Conservation (phyloP, 1,284 basidiomycete genomes). For the Rhodotorula sp. region DNA sequence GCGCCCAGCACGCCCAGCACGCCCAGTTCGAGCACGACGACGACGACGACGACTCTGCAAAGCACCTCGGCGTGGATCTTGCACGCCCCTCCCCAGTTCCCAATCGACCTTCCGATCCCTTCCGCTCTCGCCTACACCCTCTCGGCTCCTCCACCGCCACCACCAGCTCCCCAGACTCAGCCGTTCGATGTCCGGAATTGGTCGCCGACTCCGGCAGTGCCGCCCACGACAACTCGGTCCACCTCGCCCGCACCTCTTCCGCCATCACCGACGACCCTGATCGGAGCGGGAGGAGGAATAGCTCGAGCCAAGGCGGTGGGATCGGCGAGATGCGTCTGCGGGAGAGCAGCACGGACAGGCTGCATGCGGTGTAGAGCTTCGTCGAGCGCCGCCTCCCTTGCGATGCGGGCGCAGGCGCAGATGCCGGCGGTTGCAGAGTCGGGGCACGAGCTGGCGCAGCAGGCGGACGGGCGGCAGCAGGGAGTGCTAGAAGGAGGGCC, state of each 20-base stretch:
- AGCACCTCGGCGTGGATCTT: neutral
- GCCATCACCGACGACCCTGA: neutral
- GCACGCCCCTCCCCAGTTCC: neutral
- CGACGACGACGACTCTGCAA: neutral
- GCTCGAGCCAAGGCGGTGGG: too few relatives aligned
- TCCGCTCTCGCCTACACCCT: neutral
- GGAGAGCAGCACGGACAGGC: slow-evolving; percentile 3
- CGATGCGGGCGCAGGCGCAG: neutral
- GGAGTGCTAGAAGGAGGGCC: neutral
- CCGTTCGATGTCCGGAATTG: slow-evolving; percentile 19
- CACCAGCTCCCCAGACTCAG: neutral
- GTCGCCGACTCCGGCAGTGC: neutral
- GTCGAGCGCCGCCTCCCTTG: neutral
- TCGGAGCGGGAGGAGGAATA: neutral
- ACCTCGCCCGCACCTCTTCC: neutral
- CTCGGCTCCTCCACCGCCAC: slow-evolving; percentile 5
- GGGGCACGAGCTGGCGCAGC: neutral
- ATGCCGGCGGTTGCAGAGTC: neutral
- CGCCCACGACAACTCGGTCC: neutral
- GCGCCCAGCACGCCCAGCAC: too few relatives aligned
- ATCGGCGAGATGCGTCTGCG: slow-evolving; percentile 18
- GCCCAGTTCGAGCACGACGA: neutral
- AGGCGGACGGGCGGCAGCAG: neutral
- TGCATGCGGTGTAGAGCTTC: slow-evolving; percentile 26
- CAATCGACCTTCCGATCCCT: neutral